Base-by-base conservation (phyloP, 2,329 filamentous ascomycete species). In the Arthrobotrys sinensis region DNA sequence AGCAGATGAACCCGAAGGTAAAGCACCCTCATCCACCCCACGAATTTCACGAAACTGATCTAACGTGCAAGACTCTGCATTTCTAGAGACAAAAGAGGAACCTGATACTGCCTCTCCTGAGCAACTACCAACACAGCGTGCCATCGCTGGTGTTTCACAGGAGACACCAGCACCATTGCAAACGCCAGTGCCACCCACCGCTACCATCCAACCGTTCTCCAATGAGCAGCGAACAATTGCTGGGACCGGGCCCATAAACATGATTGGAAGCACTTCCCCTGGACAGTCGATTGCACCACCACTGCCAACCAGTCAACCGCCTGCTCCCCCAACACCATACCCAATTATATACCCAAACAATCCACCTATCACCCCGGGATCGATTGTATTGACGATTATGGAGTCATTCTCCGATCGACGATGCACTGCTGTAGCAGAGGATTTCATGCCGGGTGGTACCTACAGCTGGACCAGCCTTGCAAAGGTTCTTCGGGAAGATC, bases 81-180 rank as follows among this genome's bases (percentile, higher is more conserved):
- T 76, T 69, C 38, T 67, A 67, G 71, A 76, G 12, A 53, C 71
- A 36, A 76, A 76, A 69, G 71, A 69, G 28, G 71, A 76, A 32
- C 71, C 71, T 21, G 71, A 46, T 34, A 68, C 71, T 19, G 60
- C 52, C n/a, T 69, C 71, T 6, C 71, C 71, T 28, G 71, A 76
- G 24, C 71, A 76, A 45, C 43, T 69, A 55, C 55, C 71, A 55
- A 55, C 53, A 19, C 71, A 76, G 64, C 64, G 71, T 55, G 64
- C 64, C 40, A 50, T 68, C 14, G 43, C 36, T 46, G 45, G 64
- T 48, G 71, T 76, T 68, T 32, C 71, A 76, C 64, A 62, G 52
- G 71, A 76, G 28, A 45, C 71, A 64, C 71, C 71, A 32, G 53
- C 64, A n/a, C 71, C 71, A 53, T 24, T 76, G 53, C 71, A 67